These are phyloP conservation scores for Ceratocystis huliohia DNA, from an alignment of 2,329 filamentous ascomycete genomes.

Conservation along the genomic window DNA sequence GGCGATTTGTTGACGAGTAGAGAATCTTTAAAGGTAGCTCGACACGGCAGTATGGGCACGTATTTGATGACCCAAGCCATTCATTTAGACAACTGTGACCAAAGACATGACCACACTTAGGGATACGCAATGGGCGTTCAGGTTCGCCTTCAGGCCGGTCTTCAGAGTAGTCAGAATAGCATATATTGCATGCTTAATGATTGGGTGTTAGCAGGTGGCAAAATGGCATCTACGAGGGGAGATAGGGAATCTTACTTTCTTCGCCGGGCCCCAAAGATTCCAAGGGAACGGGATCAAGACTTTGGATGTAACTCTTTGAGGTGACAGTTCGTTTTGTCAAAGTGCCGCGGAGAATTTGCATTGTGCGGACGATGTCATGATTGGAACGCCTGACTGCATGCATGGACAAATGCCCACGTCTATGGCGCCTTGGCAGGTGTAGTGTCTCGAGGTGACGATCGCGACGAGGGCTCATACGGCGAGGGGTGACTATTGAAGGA, in stretches of 20 bases:
- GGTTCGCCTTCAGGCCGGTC: slow-evolving; percentile 44
- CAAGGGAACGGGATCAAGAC: slow-evolving; percentile 36
- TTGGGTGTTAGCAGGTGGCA: neutral
- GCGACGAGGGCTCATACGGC: slow-evolving; percentile 20
- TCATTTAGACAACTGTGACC: slow-evolving; percentile 52
- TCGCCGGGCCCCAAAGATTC: slow-evolving; percentile 31
- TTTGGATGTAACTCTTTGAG: slow-evolving; percentile 35
- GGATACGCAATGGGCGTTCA: slow-evolving; percentile 45
- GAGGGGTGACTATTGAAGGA: neutral
- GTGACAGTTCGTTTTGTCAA: slow-evolving; percentile 35
- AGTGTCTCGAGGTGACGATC: slow-evolving; percentile 3
- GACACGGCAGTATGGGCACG: slow-evolving; percentile 51
- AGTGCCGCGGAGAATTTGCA: slow-evolving; percentile 36
- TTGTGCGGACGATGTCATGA: slow-evolving; percentile 15
- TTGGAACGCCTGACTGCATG: slow-evolving; percentile 8
- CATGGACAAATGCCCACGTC: slow-evolving; percentile 2
- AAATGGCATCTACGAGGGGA: neutral
- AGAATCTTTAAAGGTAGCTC: slow-evolving; percentile 41
- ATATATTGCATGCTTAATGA: slow-evolving; percentile 45
- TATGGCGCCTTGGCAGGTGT: slow-evolving; percentile 2
- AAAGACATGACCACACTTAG: slow-evolving; percentile 52
- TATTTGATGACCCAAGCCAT: slow-evolving; percentile 51
- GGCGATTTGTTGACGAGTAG: slow-evolving; percentile 16
- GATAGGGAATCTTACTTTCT: slow-evolving; percentile 18
- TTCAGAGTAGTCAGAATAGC: slow-evolving; percentile 49